These are phyloP conservation scores for Beauveria brongniartii DNA, from an alignment of 2,329 filamentous ascomycete genomes.

Conservation along the genomic window DNA sequence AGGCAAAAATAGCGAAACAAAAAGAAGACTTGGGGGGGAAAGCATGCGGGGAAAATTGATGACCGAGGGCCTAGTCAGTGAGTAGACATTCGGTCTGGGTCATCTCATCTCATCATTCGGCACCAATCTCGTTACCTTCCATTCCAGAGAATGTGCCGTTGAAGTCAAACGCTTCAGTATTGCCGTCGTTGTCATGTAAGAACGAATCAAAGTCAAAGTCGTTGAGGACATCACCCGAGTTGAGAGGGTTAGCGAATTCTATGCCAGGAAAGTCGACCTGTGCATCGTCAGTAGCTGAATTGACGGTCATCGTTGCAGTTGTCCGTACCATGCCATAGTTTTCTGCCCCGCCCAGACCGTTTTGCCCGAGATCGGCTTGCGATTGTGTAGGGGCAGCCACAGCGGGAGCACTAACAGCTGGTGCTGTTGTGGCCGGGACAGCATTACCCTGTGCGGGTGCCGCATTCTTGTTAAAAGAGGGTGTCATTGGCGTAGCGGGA, in stretches of 20 bases:
- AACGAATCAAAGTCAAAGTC: constrained; percentile 64
- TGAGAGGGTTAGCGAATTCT: constrained; percentile 48
- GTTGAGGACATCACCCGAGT: constrained; percentile 49
- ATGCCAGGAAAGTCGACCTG: constrained; percentile 40
- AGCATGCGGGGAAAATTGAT: constrained; percentile 2
- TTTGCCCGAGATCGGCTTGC: constrained; percentile 41
- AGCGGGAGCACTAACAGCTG: constrained; percentile 23
- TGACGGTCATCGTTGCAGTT: constrained; percentile 8
- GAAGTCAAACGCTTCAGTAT: constrained; percentile 47
- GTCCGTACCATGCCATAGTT: constrained; percentile 35
- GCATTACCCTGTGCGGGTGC: constrained; percentile 27
- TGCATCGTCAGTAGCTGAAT: constrained; percentile 9
- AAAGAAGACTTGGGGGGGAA: not conserved
- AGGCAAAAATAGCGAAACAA: constrained; percentile 14
- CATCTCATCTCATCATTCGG: constrained; percentile 34
- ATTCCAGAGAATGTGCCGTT: constrained; percentile 41
- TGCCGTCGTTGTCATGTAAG: constrained; percentile 47
- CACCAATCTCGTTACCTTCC: constrained; percentile 50
- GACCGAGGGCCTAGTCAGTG: constrained; percentile 6
- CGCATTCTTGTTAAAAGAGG: constrained; percentile 41
- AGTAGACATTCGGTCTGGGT: not conserved
- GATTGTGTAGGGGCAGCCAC: constrained; percentile 34
- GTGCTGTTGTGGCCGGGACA: constrained; percentile 23
- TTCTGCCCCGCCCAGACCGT: constrained; percentile 39
- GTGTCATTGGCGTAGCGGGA: constrained; percentile 57